Percentiles rank a stretch among this genome's conserved stretches.
Evolutionary conservation across 495 filamentous ascomycete species (phyloP).

Genomic region (Hyphodiscus hymeniophilus): DNA sequence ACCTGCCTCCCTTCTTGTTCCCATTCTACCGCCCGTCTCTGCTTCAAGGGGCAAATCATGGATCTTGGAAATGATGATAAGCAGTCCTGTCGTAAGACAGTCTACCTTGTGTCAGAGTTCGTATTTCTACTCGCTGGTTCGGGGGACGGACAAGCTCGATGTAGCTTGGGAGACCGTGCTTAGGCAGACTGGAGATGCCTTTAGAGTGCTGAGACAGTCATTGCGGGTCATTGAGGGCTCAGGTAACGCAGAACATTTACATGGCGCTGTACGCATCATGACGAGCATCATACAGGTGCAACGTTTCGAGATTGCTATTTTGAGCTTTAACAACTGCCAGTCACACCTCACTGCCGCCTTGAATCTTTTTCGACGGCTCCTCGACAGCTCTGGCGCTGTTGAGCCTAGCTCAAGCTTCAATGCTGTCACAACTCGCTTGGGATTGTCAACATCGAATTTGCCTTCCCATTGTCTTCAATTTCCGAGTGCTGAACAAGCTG

Average conservation of each 20-base stretch:
- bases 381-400: conserved; percentile 23
- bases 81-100: conserved; percentile 39
- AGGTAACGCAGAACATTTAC: conserved; percentile 23
- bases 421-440: conserved; percentile 26
- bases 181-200: conserved; percentile 32
- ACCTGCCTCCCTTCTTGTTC: conserved; percentile 36
- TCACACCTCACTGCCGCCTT: conserved; percentile 40
- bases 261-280: conserved; percentile 34
- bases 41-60: conserved; percentile 40
- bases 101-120: conserved; percentile 36
- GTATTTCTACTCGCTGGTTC: conserved; percentile 37
- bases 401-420: conserved; percentile 14
- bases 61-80: conserved; percentile 43
- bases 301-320: conserved; percentile 39
- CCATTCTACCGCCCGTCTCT: conserved; percentile 44
- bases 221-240: conserved; percentile 29
- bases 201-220: conserved; percentile 33
- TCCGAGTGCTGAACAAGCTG: conserved; percentile 7
- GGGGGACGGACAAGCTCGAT: conserved; percentile 2
- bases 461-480: conserved; percentile 2
- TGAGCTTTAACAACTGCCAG: conserved; percentile 36
- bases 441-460: conserved; percentile 23
- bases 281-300: conserved; percentile 45
- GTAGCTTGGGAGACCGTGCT: conserved; percentile 28
- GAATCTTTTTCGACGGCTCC: conserved; percentile 37